Evolutionary conservation across 2,329 filamentous ascomycete genomes (phyloP).

Genomic region (Trichophaea hybrida): DNA sequence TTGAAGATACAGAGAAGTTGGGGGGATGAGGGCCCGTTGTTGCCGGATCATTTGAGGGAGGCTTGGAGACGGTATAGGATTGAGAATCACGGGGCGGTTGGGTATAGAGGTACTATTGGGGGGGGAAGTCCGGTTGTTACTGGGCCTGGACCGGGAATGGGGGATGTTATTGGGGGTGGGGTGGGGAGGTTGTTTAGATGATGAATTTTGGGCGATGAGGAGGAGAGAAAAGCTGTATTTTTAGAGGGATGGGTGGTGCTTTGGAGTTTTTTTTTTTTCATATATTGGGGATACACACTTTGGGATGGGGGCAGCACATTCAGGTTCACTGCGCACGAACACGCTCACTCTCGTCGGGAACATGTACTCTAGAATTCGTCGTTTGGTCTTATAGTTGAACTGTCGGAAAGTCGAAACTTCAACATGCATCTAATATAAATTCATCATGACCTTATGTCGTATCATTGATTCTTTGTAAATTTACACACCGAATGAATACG

Average conservation of each 20-base stretch:
- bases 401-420: no score
- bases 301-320: no score
- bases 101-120: conserved; percentile 20
- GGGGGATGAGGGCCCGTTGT: conserved; percentile 28
- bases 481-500: no score
- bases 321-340: no score
- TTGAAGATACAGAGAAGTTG: conserved; percentile 46
- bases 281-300: neutral
- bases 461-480: no score
- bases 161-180: conserved; percentile 18
- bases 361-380: no score
- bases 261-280: neutral
- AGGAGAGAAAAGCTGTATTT: neutral
- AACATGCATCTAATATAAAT: no score
- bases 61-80: conserved; percentile 25
- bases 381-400: no score
- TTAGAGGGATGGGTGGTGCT: neutral
- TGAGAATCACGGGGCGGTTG: conserved; percentile 25
- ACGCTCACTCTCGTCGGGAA: no score
- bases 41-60: conserved; percentile 27
- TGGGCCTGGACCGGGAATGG: conserved; percentile 18
- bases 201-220: neutral
- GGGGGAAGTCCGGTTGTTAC: conserved; percentile 14
- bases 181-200: conserved; percentile 23
- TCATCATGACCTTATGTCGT: no score